Percentiles rank a stretch among this genome's conserved stretches.
phyloP scores from a whole-genome alignment of 768 basidiomycete species.

The Tricholoma terreum region DNA sequence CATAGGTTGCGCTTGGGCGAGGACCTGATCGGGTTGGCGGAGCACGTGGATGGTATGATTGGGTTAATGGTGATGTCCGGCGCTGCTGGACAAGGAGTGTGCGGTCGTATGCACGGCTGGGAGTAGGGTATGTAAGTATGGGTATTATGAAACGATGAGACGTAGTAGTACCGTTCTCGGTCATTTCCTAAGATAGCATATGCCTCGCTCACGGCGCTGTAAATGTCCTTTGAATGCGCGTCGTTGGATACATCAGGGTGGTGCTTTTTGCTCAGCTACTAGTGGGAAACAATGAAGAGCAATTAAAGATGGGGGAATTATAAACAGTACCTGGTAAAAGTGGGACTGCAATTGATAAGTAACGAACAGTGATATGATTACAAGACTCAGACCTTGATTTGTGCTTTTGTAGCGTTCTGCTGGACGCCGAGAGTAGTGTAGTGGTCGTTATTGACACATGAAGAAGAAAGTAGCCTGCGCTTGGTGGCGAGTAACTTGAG shows the following conservation, averaged over 20 bases:
- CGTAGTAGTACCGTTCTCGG: slow-evolving; percentile 38
- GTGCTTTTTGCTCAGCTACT: slow-evolving; percentile 43
- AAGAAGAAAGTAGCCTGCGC: slow-evolving; percentile 22
- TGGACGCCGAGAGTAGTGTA: slow-evolving; percentile 41
- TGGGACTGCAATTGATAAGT: slow-evolving; percentile 28
- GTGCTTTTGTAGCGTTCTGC: slow-evolving; percentile 36
- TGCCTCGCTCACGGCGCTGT: slow-evolving; percentile 40
- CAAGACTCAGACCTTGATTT: slow-evolving; percentile 35
- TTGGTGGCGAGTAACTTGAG: too few species aligned
- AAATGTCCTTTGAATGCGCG: slow-evolving; percentile 35
- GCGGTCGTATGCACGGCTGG: slow-evolving; percentile 2
- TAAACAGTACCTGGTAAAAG: slow-evolving; percentile 35
- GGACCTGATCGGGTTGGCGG: neutral
- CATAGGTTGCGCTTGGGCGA: neutral
- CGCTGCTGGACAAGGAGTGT: neutral
- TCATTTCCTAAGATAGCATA: slow-evolving; percentile 45
- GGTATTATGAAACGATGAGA: slow-evolving; percentile 1
- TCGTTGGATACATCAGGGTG: slow-evolving; percentile 49
- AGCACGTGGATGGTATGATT: neutral
- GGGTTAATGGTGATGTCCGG: neutral
- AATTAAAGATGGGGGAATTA: neutral
- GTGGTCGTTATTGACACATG: slow-evolving; percentile 25
- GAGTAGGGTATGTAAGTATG: neutral
- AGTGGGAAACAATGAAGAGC: neutral
- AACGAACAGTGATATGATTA: too few species aligned